These are phyloP conservation scores for Hypoxylon crocopeplum DNA, from an alignment of 495 filamentous ascomycete species.

Conservation along the genomic window DNA sequence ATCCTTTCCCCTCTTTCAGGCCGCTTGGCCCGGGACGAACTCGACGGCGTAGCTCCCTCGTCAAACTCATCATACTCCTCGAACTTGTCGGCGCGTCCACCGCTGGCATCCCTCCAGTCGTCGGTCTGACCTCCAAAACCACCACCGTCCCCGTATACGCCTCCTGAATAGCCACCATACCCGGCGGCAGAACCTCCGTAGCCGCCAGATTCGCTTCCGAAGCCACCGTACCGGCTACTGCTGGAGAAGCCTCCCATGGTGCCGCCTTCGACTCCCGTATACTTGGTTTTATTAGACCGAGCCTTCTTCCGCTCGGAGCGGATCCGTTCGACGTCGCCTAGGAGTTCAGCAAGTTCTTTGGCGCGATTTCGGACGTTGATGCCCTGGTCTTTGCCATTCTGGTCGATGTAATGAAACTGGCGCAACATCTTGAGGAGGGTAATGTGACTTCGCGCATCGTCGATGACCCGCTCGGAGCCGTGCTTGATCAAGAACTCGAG, in stretches of 20 bases:
- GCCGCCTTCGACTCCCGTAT: conserved; percentile 90
- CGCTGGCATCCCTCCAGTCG: conserved; percentile 66
- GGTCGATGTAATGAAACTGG: conserved; percentile 97
- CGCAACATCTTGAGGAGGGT: conserved; percentile 97
- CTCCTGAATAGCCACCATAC: conserved; percentile 84
- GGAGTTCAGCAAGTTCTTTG: conserved; percentile 91
- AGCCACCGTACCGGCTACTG: conserved; percentile 80
- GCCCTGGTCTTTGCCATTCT: conserved; percentile 97
- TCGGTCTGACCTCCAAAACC: conserved; percentile 75
- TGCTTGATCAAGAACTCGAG: conserved; percentile 99
- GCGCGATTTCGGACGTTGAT: conserved; percentile 97
- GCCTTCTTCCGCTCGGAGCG: conserved; percentile 95
- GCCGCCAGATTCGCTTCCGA: conserved; percentile 71
- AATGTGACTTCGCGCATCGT: conserved; percentile 94
- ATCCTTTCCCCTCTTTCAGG: conserved; percentile 43
- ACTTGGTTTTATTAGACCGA: conserved; percentile 86
- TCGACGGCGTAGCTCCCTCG: conserved; percentile 65
- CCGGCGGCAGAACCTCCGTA: conserved; percentile 68
- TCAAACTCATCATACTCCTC: conserved; percentile 98
- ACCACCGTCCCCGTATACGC: conserved; percentile 93
- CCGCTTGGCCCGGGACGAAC: conserved; percentile 54
- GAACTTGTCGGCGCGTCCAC: conserved; percentile 71
- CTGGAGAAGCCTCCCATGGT: conserved; percentile 61
- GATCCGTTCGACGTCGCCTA: conserved; percentile 93
- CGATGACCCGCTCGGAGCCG: conserved; percentile 95